Conservation (phyloP, 2,329 filamentous ascomycete species). For the Colletotrichum tanaceti region DNA sequence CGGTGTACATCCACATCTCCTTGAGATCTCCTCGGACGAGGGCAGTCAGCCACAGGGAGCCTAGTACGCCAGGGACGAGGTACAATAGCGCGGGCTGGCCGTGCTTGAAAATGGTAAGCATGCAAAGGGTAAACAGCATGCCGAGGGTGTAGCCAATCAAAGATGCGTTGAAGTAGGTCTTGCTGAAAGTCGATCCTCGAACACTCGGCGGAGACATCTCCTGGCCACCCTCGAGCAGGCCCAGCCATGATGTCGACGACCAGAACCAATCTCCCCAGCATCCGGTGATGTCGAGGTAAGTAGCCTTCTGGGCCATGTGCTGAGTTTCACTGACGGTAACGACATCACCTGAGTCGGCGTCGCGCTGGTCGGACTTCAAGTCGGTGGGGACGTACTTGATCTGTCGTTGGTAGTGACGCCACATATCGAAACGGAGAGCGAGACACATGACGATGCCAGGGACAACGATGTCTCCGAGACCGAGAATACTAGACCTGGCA, state of each 20-base stretch:
- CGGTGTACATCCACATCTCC: conserved; percentile 85
- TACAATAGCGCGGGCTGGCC: conserved; percentile 93
- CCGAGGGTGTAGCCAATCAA: conserved; percentile 81
- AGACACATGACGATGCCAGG: conserved; percentile 91
- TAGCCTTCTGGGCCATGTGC: conserved; percentile 55
- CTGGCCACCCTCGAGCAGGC: conserved; percentile 42
- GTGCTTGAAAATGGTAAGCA: conserved; percentile 81
- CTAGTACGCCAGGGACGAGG: conserved; percentile 86
- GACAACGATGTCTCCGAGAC: conserved; percentile 92
- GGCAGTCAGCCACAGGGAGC: conserved; percentile 80
- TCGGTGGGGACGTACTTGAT: conserved; percentile 60
- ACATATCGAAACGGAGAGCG: conserved; percentile 91
- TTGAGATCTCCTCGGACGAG: conserved; percentile 75
- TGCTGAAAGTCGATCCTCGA: conserved; percentile 71
- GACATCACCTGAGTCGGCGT: conserved; percentile 49
- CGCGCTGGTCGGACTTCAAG: conserved; percentile 49
- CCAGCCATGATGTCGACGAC: conserved; percentile 60
- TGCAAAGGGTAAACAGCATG: conserved; percentile 79
- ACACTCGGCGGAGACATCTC: conserved; percentile 47
- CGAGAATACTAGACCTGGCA: conserved; percentile 82
- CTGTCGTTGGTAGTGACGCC: conserved; percentile 80
- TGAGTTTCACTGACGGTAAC: conserved; percentile 53
- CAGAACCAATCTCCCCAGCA: conserved; percentile 89
- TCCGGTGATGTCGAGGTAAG: conserved; percentile 71
- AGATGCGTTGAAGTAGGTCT: conserved; percentile 86